A percentile compares a stretch with the other conserved stretches of the same genome.
phyloP scores from a whole-genome alignment of 306 rosid species.

The Quercus suber region DNA sequence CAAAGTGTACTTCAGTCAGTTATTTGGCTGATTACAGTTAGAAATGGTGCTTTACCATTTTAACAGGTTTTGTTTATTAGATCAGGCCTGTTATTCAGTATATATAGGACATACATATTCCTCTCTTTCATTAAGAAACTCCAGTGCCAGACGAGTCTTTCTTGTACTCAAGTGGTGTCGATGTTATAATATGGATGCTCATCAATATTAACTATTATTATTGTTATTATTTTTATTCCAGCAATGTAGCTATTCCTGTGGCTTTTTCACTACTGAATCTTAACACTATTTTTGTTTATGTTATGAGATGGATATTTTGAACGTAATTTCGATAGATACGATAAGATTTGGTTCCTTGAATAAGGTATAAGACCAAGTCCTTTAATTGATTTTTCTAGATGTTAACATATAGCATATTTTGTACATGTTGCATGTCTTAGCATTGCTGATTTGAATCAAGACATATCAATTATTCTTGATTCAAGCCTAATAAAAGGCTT shows the following conservation, averaged over 20 bases:
- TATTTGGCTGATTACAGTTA: not conserved
- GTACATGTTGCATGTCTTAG: too few relatives aligned
- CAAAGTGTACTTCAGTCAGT: not conserved
- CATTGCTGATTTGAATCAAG: too few relatives aligned
- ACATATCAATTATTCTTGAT: too few relatives aligned
- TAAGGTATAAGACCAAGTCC: too few relatives aligned
- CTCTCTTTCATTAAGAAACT: not conserved
- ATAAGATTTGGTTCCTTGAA: too few relatives aligned
- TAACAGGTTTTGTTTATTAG: constrained; percentile 7
- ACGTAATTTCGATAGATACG: too few relatives aligned
- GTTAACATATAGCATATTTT: too few relatives aligned
- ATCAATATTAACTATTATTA: not conserved
- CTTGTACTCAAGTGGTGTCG: not conserved
- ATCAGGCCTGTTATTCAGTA: not conserved
- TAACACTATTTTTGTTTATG: not conserved
- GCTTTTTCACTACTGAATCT: not conserved
- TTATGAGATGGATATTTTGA: not conserved
- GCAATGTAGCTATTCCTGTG: not conserved
- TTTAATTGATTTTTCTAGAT: too few relatives aligned
- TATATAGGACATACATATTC: not conserved
- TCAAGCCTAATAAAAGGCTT: too few relatives aligned
- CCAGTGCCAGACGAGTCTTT: not conserved
- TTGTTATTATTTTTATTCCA: not conserved
- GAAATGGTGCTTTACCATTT: not conserved
- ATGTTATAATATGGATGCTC: not conserved